These are phyloP conservation scores for Lentithecium fluviatile DNA, from an alignment of 495 filamentous ascomycete species.

Conservation along the genomic window DNA sequence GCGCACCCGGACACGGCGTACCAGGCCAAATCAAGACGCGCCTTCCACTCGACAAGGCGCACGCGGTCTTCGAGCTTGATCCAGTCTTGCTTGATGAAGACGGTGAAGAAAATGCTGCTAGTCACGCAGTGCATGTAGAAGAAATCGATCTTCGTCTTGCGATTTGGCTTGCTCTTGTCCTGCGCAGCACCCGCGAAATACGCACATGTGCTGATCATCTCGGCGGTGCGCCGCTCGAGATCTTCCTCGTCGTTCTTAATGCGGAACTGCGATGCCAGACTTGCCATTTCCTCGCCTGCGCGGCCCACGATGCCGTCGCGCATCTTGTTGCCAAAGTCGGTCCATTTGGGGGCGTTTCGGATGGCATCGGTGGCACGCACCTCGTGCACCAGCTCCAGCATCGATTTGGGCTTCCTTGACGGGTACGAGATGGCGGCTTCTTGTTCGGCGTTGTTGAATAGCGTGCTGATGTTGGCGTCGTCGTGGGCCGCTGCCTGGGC, in stretches of 20 bases:
- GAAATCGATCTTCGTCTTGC: slow-evolving; percentile 80
- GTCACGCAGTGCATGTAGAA: slow-evolving; percentile 71
- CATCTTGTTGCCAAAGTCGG: slow-evolving; percentile 59
- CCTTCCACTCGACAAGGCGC: slow-evolving; percentile 74
- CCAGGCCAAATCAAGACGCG: slow-evolving; percentile 63
- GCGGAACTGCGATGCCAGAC: slow-evolving; percentile 56
- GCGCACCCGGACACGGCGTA: slow-evolving; percentile 61
- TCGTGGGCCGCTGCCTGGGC: slow-evolving; percentile 44
- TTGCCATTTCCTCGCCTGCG: slow-evolving; percentile 60
- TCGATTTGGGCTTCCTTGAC: not conserved
- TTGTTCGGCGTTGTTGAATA: slow-evolving; percentile 39
- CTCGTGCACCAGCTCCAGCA: slow-evolving; percentile 46
- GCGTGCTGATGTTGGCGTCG: slow-evolving; percentile 25
- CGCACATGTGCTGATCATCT: slow-evolving; percentile 66
- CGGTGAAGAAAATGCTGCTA: slow-evolving; percentile 59
- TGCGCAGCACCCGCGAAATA: slow-evolving; percentile 64
- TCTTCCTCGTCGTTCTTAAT: slow-evolving; percentile 54
- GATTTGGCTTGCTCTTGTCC: slow-evolving; percentile 56
- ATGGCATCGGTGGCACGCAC: slow-evolving; percentile 56
- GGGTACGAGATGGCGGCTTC: not conserved
- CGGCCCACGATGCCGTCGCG: slow-evolving; percentile 61
- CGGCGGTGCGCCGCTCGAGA: slow-evolving; percentile 61
- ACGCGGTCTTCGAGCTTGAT: slow-evolving; percentile 51
- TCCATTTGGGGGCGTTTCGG: slow-evolving; percentile 46
- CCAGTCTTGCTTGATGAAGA: slow-evolving; percentile 49